Evolutionary conservation across 2,329 filamentous ascomycete genomes (phyloP), one percentile per base, ranked within the genome.

Genomic region (Cercospora canescens): DNA sequence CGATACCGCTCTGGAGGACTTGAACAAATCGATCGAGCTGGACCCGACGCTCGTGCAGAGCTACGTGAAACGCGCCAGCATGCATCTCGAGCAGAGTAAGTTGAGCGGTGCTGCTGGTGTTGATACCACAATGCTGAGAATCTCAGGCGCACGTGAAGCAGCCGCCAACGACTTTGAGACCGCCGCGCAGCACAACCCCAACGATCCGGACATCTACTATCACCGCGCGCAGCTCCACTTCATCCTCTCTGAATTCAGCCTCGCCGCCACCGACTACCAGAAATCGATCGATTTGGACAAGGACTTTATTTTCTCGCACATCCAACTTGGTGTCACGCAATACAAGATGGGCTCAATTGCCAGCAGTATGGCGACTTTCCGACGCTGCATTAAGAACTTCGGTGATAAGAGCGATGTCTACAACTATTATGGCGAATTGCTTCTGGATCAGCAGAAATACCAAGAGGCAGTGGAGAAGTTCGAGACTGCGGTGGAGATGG

Each of bases 341-440:
- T 99, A 99, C 86, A 99, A 99, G 89, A 96, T 98, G 91, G 95
- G 95, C 72, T 97, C 93, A 32, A 91, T 99, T 65, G 95, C 95
- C 7, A 97, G 94, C 8, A 97, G 94, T 55, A 98, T 98, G 93
- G 94, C 95, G 37, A 99, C 95, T 6, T 98, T 99, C 89, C 89
- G 94, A 74, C 88, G 94, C 70, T 97, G 93, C 81, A 94, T 97
- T 80, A 99, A 98, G 89, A 97, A 97, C 83, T 99, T 99, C 77
- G 91, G 93, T 76, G 92, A 94, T 78, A 92, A 96, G 11, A 94
- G 94, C 6, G 95, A 99, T 77, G 95, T 98, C 45, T 99, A 98
- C 86, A 99, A 99, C 86, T 99, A 99, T 87, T 98, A 97, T 76
- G 95, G 95, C 75, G 95, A 99, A 83, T 87, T 99, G 64, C 86